phyloP scores from a whole-genome alignment of 1,284 basidiomycete genomes.

The Mycena sp. region DNA sequence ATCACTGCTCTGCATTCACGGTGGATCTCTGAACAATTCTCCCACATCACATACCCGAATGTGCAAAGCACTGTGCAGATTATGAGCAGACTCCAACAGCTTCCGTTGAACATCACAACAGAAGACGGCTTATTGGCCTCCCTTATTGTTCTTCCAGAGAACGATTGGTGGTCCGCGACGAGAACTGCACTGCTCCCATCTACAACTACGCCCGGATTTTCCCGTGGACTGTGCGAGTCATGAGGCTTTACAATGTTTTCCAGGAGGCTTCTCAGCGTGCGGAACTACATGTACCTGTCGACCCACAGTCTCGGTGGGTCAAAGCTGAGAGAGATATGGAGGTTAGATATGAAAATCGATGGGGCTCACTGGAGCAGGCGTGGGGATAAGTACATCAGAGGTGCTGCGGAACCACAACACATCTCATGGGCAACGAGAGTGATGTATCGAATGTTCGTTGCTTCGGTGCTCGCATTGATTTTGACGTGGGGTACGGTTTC shows the following conservation, averaged over 20 bases:
- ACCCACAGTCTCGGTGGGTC: neutral
- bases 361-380: neutral
- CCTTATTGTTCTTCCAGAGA: conserved; percentile 44
- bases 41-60: conserved; percentile 37
- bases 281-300: conserved; percentile 24
- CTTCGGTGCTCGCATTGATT: neutral
- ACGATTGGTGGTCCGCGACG: conserved; percentile 47
- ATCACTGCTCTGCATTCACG: conserved; percentile 42
- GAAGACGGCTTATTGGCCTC: conserved; percentile 38
- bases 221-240: conserved; percentile 37
- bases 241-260: conserved; percentile 32
- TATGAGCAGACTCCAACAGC: conserved; percentile 41
- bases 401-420: too few species aligned
- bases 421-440: neutral
- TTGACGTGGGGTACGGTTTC: conserved; percentile 19
- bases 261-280: conserved; percentile 20
- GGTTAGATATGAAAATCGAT: conserved; percentile 5
- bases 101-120: conserved; percentile 38
- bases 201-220: conserved; percentile 44
- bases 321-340: neutral
- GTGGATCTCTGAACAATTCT: conserved; percentile 40
- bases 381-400: neutral
- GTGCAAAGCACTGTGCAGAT: conserved; percentile 31
- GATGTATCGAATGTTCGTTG: neutral
- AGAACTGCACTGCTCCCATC: conserved; percentile 37